A percentile compares a stretch with the other conserved stretches of the same genome.
Evolutionary conservation across 2,329 filamentous ascomycete genomes (phyloP).

Genomic region (Hypoxylon sp.): DNA sequence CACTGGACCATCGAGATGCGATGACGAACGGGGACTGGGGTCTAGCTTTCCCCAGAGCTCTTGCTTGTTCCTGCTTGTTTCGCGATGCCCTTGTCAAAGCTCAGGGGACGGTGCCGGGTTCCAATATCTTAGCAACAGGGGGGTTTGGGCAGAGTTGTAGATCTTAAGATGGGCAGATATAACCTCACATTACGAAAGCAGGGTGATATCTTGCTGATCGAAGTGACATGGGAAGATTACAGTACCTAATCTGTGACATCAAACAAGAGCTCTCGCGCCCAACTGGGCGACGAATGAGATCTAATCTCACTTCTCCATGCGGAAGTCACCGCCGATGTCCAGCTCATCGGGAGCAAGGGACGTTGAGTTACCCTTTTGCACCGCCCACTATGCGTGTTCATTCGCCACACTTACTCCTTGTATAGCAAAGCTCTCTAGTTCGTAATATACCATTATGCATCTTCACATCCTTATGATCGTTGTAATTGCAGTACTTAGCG

Average conservation of each 20-base stretch:
- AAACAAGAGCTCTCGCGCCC: conserved; percentile 17
- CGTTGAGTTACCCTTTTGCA: conserved; percentile 10
- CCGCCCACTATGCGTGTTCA: conserved; percentile 14
- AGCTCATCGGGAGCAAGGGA: conserved; percentile 14
- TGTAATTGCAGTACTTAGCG: conserved; percentile 1
- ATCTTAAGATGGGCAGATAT: conserved; percentile 38
- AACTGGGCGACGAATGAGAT: conserved; percentile 29
- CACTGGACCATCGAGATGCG: conserved; percentile 8
- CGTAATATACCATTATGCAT: not conserved
- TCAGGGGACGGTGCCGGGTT: conserved; percentile 10
- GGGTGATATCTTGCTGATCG: conserved; percentile 32
- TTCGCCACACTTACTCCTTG: conserved; percentile 25
- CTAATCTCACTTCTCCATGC: conserved; percentile 22
- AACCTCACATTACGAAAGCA: conserved; percentile 25
- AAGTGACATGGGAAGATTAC: conserved; percentile 18
- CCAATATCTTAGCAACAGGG: conserved; percentile 22
- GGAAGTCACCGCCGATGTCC: conserved; percentile 36
- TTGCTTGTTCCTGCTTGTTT: conserved; percentile 25
- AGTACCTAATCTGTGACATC: conserved; percentile 30
- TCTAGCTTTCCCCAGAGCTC: conserved; percentile 13
- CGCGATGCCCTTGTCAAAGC: conserved; percentile 13
- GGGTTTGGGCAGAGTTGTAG: conserved; percentile 23
- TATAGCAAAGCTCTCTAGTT: conserved; percentile 7
- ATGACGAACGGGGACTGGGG: conserved; percentile 25
- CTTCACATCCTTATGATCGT: conserved; percentile 22